Percentiles rank a stretch among this genome's conserved stretches.
Evolutionary conservation across 2,329 filamentous ascomycete species (phyloP).

Genomic region (Colletotrichum higginsianum): DNA sequence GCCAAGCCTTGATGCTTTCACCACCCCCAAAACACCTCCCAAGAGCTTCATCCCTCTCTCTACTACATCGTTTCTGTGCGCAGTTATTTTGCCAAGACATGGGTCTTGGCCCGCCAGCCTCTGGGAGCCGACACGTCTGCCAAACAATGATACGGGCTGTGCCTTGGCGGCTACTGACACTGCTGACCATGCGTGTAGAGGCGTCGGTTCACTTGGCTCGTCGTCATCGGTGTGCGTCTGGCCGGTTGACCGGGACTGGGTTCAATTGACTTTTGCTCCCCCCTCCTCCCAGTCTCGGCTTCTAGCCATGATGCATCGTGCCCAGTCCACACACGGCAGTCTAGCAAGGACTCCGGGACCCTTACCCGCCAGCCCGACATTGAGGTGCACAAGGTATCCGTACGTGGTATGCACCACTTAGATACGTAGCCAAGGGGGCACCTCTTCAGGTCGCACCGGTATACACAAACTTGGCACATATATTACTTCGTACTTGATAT

Average conservation of each 20-base stretch:
- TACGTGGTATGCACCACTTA: no score
- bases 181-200: conserved; percentile 1
- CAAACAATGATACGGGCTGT: conserved; percentile 3
- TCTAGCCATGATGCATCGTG: conserved; percentile 1
- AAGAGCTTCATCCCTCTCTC: background rate
- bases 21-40: background rate
- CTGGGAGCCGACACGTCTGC: background rate
- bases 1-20: background rate
- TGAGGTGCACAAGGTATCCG: background rate
- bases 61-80: background rate
- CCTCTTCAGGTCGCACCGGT: no score
- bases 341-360: background rate
- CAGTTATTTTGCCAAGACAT: conserved; percentile 12
- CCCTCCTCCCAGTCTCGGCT: background rate
- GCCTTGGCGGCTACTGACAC: conserved; percentile 5
- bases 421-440: no score
- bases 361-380: conserved; percentile 11
- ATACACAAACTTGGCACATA: no score
- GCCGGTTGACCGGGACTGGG: background rate
- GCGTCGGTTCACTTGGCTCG: background rate
- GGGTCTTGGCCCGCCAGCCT: conserved; percentile 1
- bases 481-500: background rate
- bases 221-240: conserved; percentile 1
- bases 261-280: conserved; percentile 13
- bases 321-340: background rate